Evolutionary conservation across 2,329 filamentous ascomycete species (phyloP).

Genomic region (Aureobasidium vineae): DNA sequence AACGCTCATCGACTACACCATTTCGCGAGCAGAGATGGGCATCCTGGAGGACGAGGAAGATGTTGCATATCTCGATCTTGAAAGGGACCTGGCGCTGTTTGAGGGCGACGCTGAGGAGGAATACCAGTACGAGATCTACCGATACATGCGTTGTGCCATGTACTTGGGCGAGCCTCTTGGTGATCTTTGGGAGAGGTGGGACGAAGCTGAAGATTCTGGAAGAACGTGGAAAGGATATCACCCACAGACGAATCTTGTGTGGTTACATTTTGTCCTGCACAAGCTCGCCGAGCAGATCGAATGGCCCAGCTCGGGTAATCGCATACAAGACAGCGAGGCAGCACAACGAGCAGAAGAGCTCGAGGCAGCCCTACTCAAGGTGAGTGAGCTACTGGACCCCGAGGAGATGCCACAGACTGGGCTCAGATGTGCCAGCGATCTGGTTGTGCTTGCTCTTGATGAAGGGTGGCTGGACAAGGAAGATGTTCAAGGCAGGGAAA

Average conservation of each 20-base stretch:
- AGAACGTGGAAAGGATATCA: slow-evolving; percentile 55
- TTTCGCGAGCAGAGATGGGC: slow-evolving; percentile 58
- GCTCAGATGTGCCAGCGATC: slow-evolving; percentile 28
- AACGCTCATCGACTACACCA: slow-evolving; percentile 66
- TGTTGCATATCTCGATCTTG: slow-evolving; percentile 49
- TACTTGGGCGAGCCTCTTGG: slow-evolving; percentile 45
- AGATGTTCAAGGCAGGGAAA: slow-evolving; percentile 37
- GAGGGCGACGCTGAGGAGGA: slow-evolving; percentile 48
- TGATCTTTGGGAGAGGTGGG: slow-evolving; percentile 37
- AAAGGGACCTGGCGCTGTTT: slow-evolving; percentile 47
- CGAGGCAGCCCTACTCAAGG: slow-evolving; percentile 39
- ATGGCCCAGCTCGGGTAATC: slow-evolving; percentile 26
- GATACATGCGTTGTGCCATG: slow-evolving; percentile 50
- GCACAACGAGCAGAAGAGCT: slow-evolving; percentile 40
- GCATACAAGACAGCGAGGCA: background rate
- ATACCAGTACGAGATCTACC: slow-evolving; percentile 58
- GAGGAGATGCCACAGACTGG: slow-evolving; percentile 33
- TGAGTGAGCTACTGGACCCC: slow-evolving; percentile 44
- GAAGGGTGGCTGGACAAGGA: slow-evolving; percentile 39
- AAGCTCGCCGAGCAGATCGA: slow-evolving; percentile 49
- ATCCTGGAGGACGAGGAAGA: slow-evolving; percentile 30
- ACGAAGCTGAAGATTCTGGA: slow-evolving; percentile 30
- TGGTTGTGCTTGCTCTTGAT: slow-evolving; percentile 37
- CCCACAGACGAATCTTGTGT: slow-evolving; percentile 62
- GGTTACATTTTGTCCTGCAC: slow-evolving; percentile 61